A percentile compares a stretch with the other conserved stretches of the same genome.
phyloP scores from a whole-genome alignment of 345 rosid genomes.

The Sisymbrium irio region DNA sequence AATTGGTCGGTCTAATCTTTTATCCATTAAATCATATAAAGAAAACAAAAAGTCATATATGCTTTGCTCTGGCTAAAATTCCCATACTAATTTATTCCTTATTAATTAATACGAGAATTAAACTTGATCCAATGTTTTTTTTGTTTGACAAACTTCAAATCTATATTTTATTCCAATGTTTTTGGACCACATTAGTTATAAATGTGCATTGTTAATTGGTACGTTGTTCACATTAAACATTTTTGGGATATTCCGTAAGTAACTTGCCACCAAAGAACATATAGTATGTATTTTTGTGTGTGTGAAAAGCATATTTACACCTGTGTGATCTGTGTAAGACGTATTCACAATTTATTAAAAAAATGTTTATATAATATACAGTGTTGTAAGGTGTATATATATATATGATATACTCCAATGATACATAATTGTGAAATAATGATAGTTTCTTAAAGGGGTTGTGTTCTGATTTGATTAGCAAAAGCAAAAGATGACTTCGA shows the following conservation, averaged over 20 bases:
- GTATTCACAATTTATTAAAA: background rate
- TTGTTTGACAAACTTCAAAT: background rate
- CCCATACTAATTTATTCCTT: background rate
- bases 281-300: background rate
- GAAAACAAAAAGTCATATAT: background rate
- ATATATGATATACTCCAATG: background rate
- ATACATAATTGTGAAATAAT: background rate
- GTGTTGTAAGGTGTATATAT: background rate
- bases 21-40: background rate
- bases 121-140: background rate
- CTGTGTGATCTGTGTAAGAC: background rate
- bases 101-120: background rate
- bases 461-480: conserved; percentile 8
- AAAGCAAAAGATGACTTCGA: conserved; percentile 4
- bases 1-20: conserved; percentile 17
- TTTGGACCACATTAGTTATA: conserved; percentile 13
- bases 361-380: background rate
- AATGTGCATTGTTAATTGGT: background rate
- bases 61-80: background rate
- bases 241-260: background rate
- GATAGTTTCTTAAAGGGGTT: background rate
- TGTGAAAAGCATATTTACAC: background rate
- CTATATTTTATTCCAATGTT: conserved; percentile 14
- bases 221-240: background rate
- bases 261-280: background rate